Conservation (phyloP, 192 early-diverging fungal species). For the Polychytrium aggregatum region DNA sequence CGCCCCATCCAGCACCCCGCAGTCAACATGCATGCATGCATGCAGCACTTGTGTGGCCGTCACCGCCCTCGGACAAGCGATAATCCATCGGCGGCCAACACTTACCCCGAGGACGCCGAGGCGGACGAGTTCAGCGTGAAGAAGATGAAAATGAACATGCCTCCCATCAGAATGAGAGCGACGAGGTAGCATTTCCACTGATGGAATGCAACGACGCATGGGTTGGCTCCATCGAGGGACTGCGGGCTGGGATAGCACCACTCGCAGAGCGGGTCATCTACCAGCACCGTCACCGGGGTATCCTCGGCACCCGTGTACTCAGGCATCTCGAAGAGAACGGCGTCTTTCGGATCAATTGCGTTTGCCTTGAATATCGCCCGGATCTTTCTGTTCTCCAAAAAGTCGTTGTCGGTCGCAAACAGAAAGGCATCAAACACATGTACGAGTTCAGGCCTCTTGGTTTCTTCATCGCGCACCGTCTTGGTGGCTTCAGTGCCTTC, state of each 20-base stretch:
- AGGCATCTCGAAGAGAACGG: constrained; percentile 48
- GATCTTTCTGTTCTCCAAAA: constrained; percentile 37
- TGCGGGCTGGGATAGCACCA: constrained; percentile 28
- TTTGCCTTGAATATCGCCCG: constrained; percentile 36
- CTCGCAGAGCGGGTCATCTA: constrained; percentile 33
- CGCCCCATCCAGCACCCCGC: too few species aligned
- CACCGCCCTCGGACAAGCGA: too few species aligned
- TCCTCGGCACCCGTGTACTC: constrained; percentile 32
- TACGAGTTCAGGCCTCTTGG: too few species aligned
- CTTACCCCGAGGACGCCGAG: too few species aligned
- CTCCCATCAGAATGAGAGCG: constrained; percentile 16
- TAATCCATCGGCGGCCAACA: too few species aligned
- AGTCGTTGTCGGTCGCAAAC: constrained; percentile 52
- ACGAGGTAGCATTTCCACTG: constrained; percentile 24
- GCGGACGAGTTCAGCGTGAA: too few species aligned
- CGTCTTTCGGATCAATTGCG: constrained; percentile 43
- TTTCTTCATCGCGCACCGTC: too few species aligned
- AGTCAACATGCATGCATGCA: too few species aligned
- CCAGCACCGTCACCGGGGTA: constrained; percentile 17
- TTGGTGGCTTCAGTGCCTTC: too few species aligned
- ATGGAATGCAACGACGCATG: constrained; percentile 17
- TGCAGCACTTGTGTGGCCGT: too few species aligned
- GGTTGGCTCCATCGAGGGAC: not conserved
- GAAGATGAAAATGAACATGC: constrained; percentile 21
- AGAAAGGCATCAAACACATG: constrained; percentile 46